Base-by-base conservation (phyloP, 768 basidiomycete genomes). In the Sistotremastrum niveocremeum region DNA sequence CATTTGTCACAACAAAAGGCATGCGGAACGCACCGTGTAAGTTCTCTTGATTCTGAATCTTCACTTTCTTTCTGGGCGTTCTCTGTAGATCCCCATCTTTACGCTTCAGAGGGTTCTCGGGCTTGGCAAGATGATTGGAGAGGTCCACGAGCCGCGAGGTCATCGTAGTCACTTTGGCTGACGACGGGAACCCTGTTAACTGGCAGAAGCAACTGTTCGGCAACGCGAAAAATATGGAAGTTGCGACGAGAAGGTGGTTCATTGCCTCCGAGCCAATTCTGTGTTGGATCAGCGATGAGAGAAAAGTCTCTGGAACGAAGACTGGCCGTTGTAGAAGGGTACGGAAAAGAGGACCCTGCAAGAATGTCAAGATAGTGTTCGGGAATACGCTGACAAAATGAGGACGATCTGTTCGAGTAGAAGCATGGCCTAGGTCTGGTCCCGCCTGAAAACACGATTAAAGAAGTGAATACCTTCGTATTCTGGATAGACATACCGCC, bases 171-270 rank as follows among this genome's bases (percentile, higher is more conserved):
- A 20, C 20, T 20, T 20, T 20, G 20, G 20, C 20, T 20, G 20
- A 20, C 20, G 20, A 20, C 0, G 84, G 80, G 34, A 68, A 67
- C 4, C 93, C 93, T 0, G 81, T 76, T 47, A 95, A 58, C 60
- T 98, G 93, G 50, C 84, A 84, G 35, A 81, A 72, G 56, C 88
- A 93, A 12, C 76, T 78, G 55, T 95, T 94, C 0, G 84, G 83
- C 20, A 95, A 62, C 2, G 82, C 66, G 10, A 83, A 56, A 58
- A 90, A 97, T 11, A 93, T 50, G 7, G 77, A 82, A 0, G 81
- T 79, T 46, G 81, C 72, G 2, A 79, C 69, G 11, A 98, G 72
- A 7, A 98, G 66, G 57, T 90, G 80, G 33, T 84, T 59, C 72
- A 94, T 81, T 1, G 74, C 72, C 52, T 77, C 77, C 37, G 77